phyloP scores from a whole-genome alignment of 2,329 filamentous ascomycete species.

The Hypoxylon sp. region DNA sequence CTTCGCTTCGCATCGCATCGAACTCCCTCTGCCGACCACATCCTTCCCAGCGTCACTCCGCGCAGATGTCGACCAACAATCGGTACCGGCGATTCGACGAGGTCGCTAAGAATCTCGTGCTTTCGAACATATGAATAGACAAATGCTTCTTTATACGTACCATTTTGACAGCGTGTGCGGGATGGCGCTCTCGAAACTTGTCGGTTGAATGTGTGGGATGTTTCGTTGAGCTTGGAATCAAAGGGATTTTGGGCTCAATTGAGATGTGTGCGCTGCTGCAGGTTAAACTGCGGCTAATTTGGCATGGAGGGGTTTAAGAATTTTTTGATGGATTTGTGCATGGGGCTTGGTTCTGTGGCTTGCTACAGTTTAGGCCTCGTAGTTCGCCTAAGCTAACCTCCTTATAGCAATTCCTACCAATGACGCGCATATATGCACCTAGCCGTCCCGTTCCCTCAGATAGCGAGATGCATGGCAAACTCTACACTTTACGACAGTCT shows the following conservation, averaged over 20 bases:
- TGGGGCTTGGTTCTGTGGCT: background rate
- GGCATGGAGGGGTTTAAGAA: conserved; percentile 1
- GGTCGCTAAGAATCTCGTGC: conserved; percentile 12
- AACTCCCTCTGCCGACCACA: background rate
- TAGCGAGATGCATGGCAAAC: no score
- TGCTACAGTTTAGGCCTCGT: background rate
- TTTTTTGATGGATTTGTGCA: conserved; percentile 1
- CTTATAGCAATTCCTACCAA: background rate
- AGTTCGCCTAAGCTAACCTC: no score
- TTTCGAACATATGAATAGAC: conserved; percentile 20
- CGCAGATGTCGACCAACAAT: conserved; percentile 3
- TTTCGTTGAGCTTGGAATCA: conserved; percentile 26
- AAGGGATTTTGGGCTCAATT: conserved; percentile 33
- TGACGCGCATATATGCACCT: background rate
- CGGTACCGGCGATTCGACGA: background rate
- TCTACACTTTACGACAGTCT: no score
- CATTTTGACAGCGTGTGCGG: conserved; percentile 59
- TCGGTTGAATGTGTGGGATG: conserved; percentile 32
- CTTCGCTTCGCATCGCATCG: conserved; percentile 5
- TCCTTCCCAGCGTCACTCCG: conserved; percentile 1
- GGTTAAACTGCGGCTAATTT: conserved; percentile 34
- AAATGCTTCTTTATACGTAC: conserved; percentile 48
- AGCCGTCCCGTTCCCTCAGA: background rate
- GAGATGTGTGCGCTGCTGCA: conserved; percentile 32
- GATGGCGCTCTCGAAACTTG: conserved; percentile 50